Evolutionary conservation across 208 protist genomes (phyloP), one percentile per base, ranked within the genome.

Genomic region (Leishmania martiniquensis): DNA sequence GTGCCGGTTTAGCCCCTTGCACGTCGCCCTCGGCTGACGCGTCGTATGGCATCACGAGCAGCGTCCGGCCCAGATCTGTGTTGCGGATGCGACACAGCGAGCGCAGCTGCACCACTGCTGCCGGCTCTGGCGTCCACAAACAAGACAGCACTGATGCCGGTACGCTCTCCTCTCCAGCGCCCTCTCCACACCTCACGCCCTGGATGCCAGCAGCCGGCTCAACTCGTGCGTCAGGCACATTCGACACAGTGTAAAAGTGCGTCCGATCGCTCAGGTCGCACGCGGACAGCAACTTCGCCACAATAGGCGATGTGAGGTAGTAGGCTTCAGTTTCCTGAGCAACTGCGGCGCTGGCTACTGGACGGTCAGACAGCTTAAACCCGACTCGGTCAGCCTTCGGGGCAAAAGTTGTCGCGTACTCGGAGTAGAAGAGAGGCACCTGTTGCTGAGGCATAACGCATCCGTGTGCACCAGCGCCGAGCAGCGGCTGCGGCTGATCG

Each of bases 401-500:
- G 22, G 63, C 62, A 34, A 63, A 47, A 25, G 71, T 82, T 4
- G 78, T 75, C 44, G 47, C 71, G 52, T 77, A 75, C 78, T 82
- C 78, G 39, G 72, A 77, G 65, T 67, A 83, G 51, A 83, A 83
- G n/a, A 83, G 55, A 32, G 80, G 80, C 15, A 83, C 39, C 29
- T 74, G 47, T 59, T 79, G 80, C 47, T 72, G 55, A 0, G 80
- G 80, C 22, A 47, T 25, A 37, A 83, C 32, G 25, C 80, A 75
- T 25, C 80, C 80, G 13, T 79, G 57, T 29, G 51, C 49, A 62
- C 72, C 74, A 4, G 73, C 59, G 13, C 80, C 80, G 4, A 79
- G 69, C 29, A 83, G 32, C 25, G 80, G 73, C 20, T 49, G 52
- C 3, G 37, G 60, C 13, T 47, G 55, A 9, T 52, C 49, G 6